A percentile compares a stretch with the other conserved stretches of the same genome.
Evolutionary conservation across 805 yeast species (phyloP).

Genomic region (Saturnispora diversa): DNA sequence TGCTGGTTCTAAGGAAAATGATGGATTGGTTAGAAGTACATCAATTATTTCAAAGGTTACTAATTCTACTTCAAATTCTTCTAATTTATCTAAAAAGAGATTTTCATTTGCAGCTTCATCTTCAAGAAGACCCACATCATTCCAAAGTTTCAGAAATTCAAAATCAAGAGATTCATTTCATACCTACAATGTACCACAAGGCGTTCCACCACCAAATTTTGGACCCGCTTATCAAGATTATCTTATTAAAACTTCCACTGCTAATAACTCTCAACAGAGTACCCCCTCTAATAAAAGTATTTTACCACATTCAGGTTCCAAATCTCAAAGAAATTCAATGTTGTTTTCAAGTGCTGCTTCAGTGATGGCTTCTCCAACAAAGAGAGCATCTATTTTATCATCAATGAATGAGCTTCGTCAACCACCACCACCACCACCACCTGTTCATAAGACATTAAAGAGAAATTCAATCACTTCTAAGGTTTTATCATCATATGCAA

Average conservation of each 20-base stretch:
- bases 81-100: slow-evolving; percentile 31
- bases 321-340: slow-evolving; percentile 11
- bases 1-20: slow-evolving; percentile 16
- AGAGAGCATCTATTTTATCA: slow-evolving; percentile 17
- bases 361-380: slow-evolving; percentile 18
- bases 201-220: slow-evolving; percentile 10
- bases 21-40: slow-evolving; percentile 24
- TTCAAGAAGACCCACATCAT: slow-evolving; percentile 40
- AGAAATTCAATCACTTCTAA: slow-evolving; percentile 69
- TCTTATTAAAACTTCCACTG: slow-evolving; percentile 14
- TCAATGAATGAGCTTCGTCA: slow-evolving; percentile 9
- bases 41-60: slow-evolving; percentile 27
- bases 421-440: neutral
- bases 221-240: slow-evolving; percentile 19
- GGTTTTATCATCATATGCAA: slow-evolving; percentile 64
- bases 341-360: slow-evolving; percentile 13
- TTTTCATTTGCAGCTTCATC: slow-evolving; percentile 38
- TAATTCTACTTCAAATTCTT: neutral
- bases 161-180: slow-evolving; percentile 18
- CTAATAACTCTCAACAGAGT: slow-evolving; percentile 7
- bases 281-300: slow-evolving; percentile 4
- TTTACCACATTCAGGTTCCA: slow-evolving; percentile 3
- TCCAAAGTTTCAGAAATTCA: slow-evolving; percentile 28
- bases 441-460: slow-evolving; percentile 31
- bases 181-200: slow-evolving; percentile 3